A percentile compares a stretch with the other conserved stretches of the same genome.
phyloP scores from a whole-genome alignment of 2,329 filamentous ascomycete species.

The Fusarium armeniacum region DNA sequence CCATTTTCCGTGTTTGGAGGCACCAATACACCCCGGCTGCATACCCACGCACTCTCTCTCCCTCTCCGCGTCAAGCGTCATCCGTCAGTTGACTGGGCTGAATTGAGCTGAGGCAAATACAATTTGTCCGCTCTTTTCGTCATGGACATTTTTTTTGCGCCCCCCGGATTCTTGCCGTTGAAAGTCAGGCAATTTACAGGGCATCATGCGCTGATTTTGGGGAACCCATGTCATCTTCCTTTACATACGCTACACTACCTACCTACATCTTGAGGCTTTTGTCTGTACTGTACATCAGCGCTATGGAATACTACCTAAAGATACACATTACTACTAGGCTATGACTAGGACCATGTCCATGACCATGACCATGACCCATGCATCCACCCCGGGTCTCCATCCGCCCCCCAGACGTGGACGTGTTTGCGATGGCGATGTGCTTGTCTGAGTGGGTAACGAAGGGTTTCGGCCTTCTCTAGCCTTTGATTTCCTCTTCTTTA shows the following conservation, averaged over 20 bases:
- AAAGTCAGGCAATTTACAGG: conserved; percentile 47
- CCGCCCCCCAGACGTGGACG: conserved; percentile 46
- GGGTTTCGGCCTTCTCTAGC: conserved; percentile 18
- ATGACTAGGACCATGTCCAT: conserved; percentile 4
- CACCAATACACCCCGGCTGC: conserved; percentile 28
- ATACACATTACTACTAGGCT: neutral
- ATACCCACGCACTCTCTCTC: conserved; percentile 22
- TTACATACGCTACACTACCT: neutral
- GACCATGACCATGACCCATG: conserved; percentile 22
- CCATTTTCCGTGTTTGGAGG: conserved; percentile 24
- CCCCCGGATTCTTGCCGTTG: conserved; percentile 17
- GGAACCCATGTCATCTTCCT: conserved; percentile 14
- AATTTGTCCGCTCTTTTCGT: conserved; percentile 31
- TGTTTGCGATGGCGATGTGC: conserved; percentile 38
- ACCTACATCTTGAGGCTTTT: conserved; percentile 15
- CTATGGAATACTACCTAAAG: neutral
- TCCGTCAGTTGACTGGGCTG: conserved; percentile 19
- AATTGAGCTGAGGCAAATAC: conserved; percentile 31
- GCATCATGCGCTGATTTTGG: conserved; percentile 46
- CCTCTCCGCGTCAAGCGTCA: conserved; percentile 19
- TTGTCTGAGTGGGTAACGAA: conserved; percentile 38
- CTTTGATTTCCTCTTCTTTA: conserved; percentile 13
- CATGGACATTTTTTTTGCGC: conserved; percentile 31
- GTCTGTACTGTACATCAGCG: neutral
- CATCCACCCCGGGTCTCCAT: conserved; percentile 47